Evolutionary conservation across 2,329 filamentous ascomycete genomes (phyloP).

Genomic region (Aschersonia sp.): DNA sequence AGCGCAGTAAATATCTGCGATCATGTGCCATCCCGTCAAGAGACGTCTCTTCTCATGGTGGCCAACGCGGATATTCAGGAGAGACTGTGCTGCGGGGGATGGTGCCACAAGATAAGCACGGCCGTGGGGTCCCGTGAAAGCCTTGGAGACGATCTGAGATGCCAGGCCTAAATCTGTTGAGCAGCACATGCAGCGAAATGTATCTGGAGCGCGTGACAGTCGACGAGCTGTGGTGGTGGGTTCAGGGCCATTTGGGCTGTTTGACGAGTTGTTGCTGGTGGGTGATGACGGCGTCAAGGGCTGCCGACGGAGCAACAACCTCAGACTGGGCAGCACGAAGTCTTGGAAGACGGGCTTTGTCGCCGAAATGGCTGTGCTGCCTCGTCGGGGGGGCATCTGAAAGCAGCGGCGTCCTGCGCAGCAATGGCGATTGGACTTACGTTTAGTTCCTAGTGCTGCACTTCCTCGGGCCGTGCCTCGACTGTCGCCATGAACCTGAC

Average conservation of each 20-base stretch:
- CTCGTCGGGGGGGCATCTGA: constrained; percentile 8
- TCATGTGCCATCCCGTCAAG: constrained; percentile 47
- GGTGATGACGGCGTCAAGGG: constrained; percentile 10
- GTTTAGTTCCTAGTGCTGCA: too few species aligned
- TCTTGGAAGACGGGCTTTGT: constrained; percentile 31
- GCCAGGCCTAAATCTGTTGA: constrained; percentile 45
- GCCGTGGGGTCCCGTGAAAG: constrained; percentile 52
- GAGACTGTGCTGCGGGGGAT: constrained; percentile 4
- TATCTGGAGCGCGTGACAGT: constrained; percentile 31
- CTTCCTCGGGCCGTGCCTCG: too few species aligned
- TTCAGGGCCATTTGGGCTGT: constrained; percentile 10
- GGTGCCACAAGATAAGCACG: constrained; percentile 44
- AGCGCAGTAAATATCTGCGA: constrained; percentile 47
- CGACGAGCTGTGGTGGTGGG: constrained; percentile 17
- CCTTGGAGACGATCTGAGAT: constrained; percentile 49
- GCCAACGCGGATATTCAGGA: constrained; percentile 43
- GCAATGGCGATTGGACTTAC: too few species aligned
- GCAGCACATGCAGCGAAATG: constrained; percentile 44
- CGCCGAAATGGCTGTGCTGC: constrained; percentile 21
- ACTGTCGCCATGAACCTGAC: too few species aligned
- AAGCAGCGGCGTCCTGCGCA: too few species aligned
- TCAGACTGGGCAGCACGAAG: constrained; percentile 37
- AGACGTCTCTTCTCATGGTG: constrained; percentile 40
- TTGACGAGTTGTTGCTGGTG: constrained; percentile 14
- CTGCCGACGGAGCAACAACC: constrained; percentile 30